Conservation (phyloP, 106 monocot genomes). For the Dendrobium chrysotoxum region DNA sequence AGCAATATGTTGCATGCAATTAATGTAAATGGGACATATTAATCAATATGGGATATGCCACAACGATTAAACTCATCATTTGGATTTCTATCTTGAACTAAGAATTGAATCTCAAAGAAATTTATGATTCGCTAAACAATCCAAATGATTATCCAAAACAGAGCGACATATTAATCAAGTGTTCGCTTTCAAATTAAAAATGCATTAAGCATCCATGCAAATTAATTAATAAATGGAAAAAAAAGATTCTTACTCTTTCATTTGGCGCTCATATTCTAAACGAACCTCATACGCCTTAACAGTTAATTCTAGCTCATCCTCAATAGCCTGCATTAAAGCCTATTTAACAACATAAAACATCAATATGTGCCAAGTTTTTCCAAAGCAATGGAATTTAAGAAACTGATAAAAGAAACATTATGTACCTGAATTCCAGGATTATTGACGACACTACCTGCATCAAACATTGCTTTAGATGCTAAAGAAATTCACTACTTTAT, state of each 20-base stretch:
- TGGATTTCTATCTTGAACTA: background rate
- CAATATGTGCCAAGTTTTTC: background rate
- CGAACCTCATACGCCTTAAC: constrained; percentile 88
- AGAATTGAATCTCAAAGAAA: background rate
- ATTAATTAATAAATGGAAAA: background rate
- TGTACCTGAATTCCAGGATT: constrained; percentile 67
- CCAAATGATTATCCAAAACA: background rate
- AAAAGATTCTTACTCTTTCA: constrained; percentile 61
- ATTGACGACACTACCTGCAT: too few relatives aligned
- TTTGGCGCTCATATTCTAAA: constrained; percentile 70
- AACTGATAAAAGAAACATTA: background rate
- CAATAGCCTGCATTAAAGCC: constrained; percentile 78
- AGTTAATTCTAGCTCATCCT: constrained; percentile 87
- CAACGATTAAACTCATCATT: background rate
- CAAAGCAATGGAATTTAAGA: background rate
- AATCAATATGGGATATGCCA: too few relatives aligned
- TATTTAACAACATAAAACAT: constrained; percentile 16
- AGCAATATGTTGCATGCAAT: too few relatives aligned
- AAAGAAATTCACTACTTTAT: background rate
- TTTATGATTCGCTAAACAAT: background rate
- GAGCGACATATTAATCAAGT: background rate
- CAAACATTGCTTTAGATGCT: background rate
- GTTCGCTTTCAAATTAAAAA: background rate
- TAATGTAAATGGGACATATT: too few relatives aligned
- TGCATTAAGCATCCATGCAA: background rate